Base-by-base conservation (phyloP, 306 rosid genomes). In the Pachyrhizus erosus region DNA sequence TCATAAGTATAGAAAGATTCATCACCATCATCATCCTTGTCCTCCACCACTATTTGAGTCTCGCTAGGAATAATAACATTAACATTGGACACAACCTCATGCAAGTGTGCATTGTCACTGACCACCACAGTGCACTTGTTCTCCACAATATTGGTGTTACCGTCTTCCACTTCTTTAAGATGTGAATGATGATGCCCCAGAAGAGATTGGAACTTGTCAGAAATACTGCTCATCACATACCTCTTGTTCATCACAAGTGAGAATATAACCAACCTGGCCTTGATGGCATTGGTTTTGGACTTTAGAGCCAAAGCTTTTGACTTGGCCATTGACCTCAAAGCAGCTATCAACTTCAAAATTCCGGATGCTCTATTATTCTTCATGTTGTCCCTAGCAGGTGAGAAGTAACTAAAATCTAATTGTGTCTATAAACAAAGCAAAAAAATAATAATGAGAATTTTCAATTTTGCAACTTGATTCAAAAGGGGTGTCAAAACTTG, bases 231-330 rank as follows among this genome's bases (percentile, higher is more conserved):
- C 85, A 89, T 79, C 73, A 84, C 52, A 48, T 81, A 78, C 87
- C 68, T 88, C 80, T 75, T 84, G 76, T 86, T 75, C 76, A 74
- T 84, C 66, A 90, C 75, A 84, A 90, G 76, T 3, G 89, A 86
- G 83, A 88, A 80, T 68, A 90, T 75, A n/a, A 88, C 70, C 45
- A 90, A 45, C 18, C 91, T 82, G 1, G 89, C 75, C 68, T 71
- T 90, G 20, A 90, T 79, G 33, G 90, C 86, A 15, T 72, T 87
- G n/a, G 88, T 80, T 77, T 88, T 90, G 26, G 80, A 67, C 86
- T 84, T 90, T 1, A 85, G 72, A 86, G 87, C 82, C 74, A 84
- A 27, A 67, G 75, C 31, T 74, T 81, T 88, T 8, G 87, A 74
- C 80, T 86, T 88, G 34, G 87, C 92, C 80, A 86, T 81, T 33